Conservation (phyloP, 331 rosid species). For the Acacia concinna region DNA sequence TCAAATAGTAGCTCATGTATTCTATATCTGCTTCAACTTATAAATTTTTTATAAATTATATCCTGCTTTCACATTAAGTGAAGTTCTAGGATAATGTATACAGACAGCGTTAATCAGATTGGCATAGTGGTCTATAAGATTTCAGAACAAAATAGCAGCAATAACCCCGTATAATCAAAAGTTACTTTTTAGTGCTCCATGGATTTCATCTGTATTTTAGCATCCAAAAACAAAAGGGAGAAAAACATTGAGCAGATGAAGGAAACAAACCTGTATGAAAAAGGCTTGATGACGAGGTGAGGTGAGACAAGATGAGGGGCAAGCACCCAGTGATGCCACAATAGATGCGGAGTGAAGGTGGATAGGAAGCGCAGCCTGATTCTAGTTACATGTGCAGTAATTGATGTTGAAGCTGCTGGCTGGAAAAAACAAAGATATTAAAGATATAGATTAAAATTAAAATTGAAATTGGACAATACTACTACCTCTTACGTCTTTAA, state of each 20-base stretch:
- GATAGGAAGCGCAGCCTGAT: not conserved
- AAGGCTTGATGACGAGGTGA: not conserved
- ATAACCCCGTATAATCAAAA: not conserved
- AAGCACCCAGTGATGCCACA: not conserved
- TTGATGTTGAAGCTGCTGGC: too few relatives aligned
- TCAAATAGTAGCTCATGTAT: not conserved
- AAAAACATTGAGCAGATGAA: not conserved
- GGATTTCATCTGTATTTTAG: not conserved
- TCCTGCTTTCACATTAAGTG: not conserved
- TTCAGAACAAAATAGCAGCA: not conserved
- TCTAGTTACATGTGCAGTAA: too few relatives aligned
- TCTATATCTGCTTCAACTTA: not conserved
- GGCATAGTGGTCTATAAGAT: too few relatives aligned
- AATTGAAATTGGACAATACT: too few relatives aligned
- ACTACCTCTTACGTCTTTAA: too few relatives aligned
- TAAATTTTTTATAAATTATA: not conserved
- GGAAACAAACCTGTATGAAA: not conserved
- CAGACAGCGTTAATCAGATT: too few relatives aligned
- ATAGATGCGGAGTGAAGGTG: not conserved
- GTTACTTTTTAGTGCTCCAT: not conserved
- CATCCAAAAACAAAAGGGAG: constrained; percentile 1
- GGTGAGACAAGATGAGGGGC: not conserved
- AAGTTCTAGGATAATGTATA: not conserved
- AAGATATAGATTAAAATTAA: too few relatives aligned
- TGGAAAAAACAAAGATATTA: too few relatives aligned